Base-by-base conservation (phyloP, 108 stramenopile species). In the Cyclotella baltica region DNA sequence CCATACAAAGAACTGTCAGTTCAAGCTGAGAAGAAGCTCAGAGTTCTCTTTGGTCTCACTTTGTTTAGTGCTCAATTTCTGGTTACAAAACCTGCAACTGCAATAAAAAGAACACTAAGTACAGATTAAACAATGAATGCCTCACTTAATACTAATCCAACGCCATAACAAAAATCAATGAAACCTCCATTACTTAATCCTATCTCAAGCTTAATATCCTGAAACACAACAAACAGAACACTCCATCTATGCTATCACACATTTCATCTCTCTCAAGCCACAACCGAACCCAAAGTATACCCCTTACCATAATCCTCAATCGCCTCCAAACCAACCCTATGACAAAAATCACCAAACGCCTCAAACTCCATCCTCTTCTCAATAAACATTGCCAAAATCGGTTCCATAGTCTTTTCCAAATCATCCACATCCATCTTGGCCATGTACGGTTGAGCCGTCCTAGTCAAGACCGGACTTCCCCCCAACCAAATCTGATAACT, bases 401-500 rank as follows among this genome's bases (percentile, higher is more conserved):
- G 97, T 80, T 95, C 94, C 58, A 98, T 10, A 22, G 89, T 94
- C 56, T 63, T 74, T 77, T 98, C 97, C 82, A 98, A 59, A 29
- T 87, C 86, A 27, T 89, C 78, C 63, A 31, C 77, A 70, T 96
- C 88, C 91, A 96, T 94, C 80, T 90, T 89, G 51, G 96, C 88
- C 87, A 91, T 88, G 85, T 88, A 96, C 3, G 96, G 90, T 73
- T 79, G 97, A n/a, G 91, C 97, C 53, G 96, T 93, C 6, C 97
- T 86, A 1, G 96, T 97, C 73, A 97, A 76, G 16, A 90, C 96
- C n/a, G 95, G 96, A 64, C 88, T 89, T 52, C 98, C 98, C 20
- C 98, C 98, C 52, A 99, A 78, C 96, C 96, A 98, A 1, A 99
- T 62, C 73, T 98, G 95, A 87, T 99, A 99, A 53, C 69, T 85